Evolutionary conservation across 2,329 filamentous ascomycete genomes (phyloP).

Genomic region (Didymellaceae sp.): DNA sequence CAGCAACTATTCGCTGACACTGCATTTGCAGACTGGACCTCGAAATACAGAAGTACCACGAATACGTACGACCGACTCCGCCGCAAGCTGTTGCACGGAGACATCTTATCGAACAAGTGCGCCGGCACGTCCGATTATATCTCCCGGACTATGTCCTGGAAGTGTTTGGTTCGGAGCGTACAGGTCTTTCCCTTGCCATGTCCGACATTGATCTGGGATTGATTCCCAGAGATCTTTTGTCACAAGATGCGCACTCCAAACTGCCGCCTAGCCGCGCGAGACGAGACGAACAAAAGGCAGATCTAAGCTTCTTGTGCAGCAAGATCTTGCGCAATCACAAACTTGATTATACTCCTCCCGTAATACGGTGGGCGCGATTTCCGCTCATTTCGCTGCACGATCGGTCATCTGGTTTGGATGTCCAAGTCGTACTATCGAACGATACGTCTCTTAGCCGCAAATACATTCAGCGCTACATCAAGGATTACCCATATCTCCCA

Average conservation of each 20-base stretch:
- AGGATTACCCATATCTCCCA: slow-evolving; percentile 57
- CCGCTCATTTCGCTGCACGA: slow-evolving; percentile 55
- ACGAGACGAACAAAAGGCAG: slow-evolving; percentile 7
- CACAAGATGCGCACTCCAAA: slow-evolving; percentile 11
- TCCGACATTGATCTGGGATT: slow-evolving; percentile 63
- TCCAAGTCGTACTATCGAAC: slow-evolving; percentile 60
- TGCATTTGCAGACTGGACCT: slow-evolving; percentile 25
- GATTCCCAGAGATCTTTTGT: slow-evolving; percentile 18
- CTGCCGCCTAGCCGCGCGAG: slow-evolving; percentile 23
- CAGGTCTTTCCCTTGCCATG: slow-evolving; percentile 58
- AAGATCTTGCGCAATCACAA: background rate
- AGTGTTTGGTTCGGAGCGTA: slow-evolving; percentile 61
- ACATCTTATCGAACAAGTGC: slow-evolving; percentile 43
- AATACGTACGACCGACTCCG: slow-evolving; percentile 46
- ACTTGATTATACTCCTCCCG: slow-evolving; percentile 20
- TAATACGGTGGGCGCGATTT: slow-evolving; percentile 42
- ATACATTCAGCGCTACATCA: slow-evolving; percentile 55
- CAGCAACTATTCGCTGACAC: background rate
- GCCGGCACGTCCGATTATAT: slow-evolving; percentile 19
- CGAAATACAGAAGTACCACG: slow-evolving; percentile 39
- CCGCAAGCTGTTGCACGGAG: slow-evolving; percentile 51
- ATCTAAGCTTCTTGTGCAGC: slow-evolving; percentile 16
- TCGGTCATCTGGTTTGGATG: slow-evolving; percentile 54
- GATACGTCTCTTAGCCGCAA: slow-evolving; percentile 50
- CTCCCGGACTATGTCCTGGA: slow-evolving; percentile 44